Evolutionary conservation across 331 rosid genomes (phyloP).

Genomic region (Malus hybrid): DNA sequence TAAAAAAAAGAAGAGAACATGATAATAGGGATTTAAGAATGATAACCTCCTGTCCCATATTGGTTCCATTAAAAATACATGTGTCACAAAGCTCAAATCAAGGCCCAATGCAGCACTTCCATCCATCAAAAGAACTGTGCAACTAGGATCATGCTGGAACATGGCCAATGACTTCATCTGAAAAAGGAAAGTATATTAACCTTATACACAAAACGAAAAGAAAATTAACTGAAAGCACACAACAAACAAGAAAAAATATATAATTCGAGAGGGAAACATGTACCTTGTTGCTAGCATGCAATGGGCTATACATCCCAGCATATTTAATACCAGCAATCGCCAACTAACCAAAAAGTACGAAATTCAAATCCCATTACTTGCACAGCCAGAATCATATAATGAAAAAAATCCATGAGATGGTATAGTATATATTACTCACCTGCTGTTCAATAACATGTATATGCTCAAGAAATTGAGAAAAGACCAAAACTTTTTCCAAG

Average conservation of each 20-base stretch:
- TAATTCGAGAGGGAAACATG: slow-evolving; percentile 1
- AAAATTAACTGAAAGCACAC: slow-evolving; percentile 2
- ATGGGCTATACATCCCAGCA: slow-evolving; percentile 92
- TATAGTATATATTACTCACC: slow-evolving; percentile 32
- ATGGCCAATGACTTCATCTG: slow-evolving; percentile 80
- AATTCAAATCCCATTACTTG: slow-evolving; percentile 12
- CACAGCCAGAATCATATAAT: slow-evolving; percentile 5
- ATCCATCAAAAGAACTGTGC: slow-evolving; percentile 93
- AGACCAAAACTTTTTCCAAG: slow-evolving; percentile 74
- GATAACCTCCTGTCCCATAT: slow-evolving; percentile 94
- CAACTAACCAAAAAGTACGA: slow-evolving; percentile 47
- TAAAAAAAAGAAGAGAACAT: background rate
- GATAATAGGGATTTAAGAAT: background rate
- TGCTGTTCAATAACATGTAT: slow-evolving; percentile 96
- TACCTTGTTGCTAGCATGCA: slow-evolving; percentile 87
- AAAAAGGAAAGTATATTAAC: slow-evolving; percentile 25
- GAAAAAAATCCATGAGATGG: background rate
- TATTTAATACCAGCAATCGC: slow-evolving; percentile 67
- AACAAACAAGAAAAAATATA: background rate
- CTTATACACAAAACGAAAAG: background rate
- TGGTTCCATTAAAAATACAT: slow-evolving; percentile 93
- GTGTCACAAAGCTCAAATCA: slow-evolving; percentile 89
- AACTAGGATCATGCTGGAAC: slow-evolving; percentile 77
- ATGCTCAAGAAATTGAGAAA: slow-evolving; percentile 99
- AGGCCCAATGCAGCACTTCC: slow-evolving; percentile 99